Conservation (phyloP, 768 basidiomycete genomes). For the Rhizopogon sp. region DNA sequence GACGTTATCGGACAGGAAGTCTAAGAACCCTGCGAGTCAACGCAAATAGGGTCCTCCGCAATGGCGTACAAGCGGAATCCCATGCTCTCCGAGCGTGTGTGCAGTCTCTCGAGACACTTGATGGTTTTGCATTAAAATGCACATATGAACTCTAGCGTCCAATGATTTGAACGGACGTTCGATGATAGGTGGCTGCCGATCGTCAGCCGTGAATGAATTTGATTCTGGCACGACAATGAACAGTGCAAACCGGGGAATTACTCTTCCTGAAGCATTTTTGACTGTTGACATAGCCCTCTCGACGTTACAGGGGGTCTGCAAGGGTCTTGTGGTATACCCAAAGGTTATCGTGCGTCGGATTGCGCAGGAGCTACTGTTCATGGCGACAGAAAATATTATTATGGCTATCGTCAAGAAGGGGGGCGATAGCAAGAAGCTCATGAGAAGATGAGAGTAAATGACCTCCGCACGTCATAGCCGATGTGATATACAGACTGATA, state of each 20-base stretch:
- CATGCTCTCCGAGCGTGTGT: conserved; percentile 97
- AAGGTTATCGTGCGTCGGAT: conserved; percentile 92
- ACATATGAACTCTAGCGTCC: conserved; percentile 88
- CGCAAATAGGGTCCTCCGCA: conserved; percentile 94
- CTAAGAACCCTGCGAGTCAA: conserved; percentile 98
- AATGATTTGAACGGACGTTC: conserved; percentile 98
- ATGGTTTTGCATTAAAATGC: conserved; percentile 97
- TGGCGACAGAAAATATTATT: conserved; percentile 99
- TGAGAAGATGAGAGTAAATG: conserved; percentile 81
- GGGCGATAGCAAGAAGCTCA: conserved; percentile 94
- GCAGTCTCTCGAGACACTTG: conserved; percentile 91
- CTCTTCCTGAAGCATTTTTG: conserved; percentile 94
- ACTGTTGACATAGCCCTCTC: conserved; percentile 96
- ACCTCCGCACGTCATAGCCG: conserved; percentile 1
- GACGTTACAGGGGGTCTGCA: conserved; percentile 93
- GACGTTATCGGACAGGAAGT: conserved; percentile 61
- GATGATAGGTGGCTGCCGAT: conserved; percentile 72
- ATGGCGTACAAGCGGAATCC: conserved; percentile 99
- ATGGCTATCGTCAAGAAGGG: conserved; percentile 97
- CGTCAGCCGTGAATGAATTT: not conserved
- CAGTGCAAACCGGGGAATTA: conserved; percentile 94
- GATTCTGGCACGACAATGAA: not conserved
- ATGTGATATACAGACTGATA: conserved; percentile 11
- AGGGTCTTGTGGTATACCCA: conserved; percentile 99
- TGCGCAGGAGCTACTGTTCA: conserved; percentile 94